Evolutionary conservation across 768 basidiomycete genomes (phyloP).

Genomic region (Collybia mongolica): DNA sequence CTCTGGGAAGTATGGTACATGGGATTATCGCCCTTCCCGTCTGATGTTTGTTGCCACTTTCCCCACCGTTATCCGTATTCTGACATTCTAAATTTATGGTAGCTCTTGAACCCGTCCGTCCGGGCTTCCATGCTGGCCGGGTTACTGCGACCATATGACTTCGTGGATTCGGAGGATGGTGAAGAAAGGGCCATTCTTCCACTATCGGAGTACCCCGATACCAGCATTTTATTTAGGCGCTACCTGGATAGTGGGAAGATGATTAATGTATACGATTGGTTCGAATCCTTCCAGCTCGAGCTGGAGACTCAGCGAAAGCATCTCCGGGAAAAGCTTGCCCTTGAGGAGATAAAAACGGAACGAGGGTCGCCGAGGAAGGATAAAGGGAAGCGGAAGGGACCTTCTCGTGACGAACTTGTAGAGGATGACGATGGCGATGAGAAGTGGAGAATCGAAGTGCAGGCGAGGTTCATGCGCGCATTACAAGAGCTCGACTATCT

Average conservation of each 20-base stretch:
- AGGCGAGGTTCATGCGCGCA: conserved; percentile 77
- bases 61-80: background rate
- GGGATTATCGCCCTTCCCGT: conserved; percentile 59
- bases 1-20: conserved; percentile 80
- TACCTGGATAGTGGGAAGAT: conserved; percentile 79
- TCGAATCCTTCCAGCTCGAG: conserved; percentile 67
- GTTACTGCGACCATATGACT: conserved; percentile 58
- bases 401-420: conserved; percentile 24
- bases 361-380: conserved; percentile 14
- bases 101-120: conserved; percentile 72
- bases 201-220: conserved; percentile 65
- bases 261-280: conserved; percentile 91
- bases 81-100: background rate
- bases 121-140: conserved; percentile 62
- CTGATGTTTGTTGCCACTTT: conserved; percentile 46
- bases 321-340: conserved; percentile 11
- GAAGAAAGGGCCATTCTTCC: conserved; percentile 12
- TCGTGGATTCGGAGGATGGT: conserved; percentile 19
- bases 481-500: conserved; percentile 81
- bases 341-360: conserved; percentile 1
- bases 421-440: conserved; percentile 29
- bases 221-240: conserved; percentile 70
- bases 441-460: conserved; percentile 58
- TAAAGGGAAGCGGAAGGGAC: conserved; percentile 18
- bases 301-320: conserved; percentile 57